Conservation (phyloP, 176 grass and related monocot species). For the Pontederia paniculata region DNA sequence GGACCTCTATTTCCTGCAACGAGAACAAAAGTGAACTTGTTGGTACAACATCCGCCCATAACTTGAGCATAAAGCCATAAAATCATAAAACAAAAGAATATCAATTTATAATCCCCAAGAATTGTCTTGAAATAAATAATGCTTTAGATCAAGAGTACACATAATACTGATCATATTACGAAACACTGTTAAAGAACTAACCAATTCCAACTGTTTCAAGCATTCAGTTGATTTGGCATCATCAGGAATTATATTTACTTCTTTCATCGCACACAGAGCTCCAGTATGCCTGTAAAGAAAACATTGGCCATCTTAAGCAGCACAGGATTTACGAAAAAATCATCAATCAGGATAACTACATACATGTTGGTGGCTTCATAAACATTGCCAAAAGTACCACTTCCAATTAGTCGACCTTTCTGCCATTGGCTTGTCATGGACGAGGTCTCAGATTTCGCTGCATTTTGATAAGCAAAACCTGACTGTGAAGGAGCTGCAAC, state of each 20-base stretch:
- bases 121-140: neutral
- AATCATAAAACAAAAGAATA: too few relatives aligned
- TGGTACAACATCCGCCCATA: constrained; percentile 2
- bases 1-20: constrained; percentile 89
- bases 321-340: constrained; percentile 1
- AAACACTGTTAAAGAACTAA: constrained; percentile 20
- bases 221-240: constrained; percentile 79
- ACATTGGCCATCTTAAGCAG: constrained; percentile 16
- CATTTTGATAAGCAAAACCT: constrained; percentile 30
- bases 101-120: too few relatives aligned
- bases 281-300: constrained; percentile 66
- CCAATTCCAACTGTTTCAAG: constrained; percentile 81
- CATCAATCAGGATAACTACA: constrained; percentile 13
- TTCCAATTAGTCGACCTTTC: constrained; percentile 80
- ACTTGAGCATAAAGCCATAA: too few relatives aligned
- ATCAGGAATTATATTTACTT: constrained; percentile 97
- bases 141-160: neutral
- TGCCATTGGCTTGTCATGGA: constrained; percentile 68
- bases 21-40: constrained; percentile 20
- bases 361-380: constrained; percentile 90
- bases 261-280: constrained; percentile 98
- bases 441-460: constrained; percentile 34
- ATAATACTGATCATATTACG: neutral
- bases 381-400: constrained; percentile 92
- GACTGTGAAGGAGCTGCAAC: constrained; percentile 32